Evolutionary conservation across 140 eudicot genomes (phyloP).

Genomic region (Stevia rebaudiana): DNA sequence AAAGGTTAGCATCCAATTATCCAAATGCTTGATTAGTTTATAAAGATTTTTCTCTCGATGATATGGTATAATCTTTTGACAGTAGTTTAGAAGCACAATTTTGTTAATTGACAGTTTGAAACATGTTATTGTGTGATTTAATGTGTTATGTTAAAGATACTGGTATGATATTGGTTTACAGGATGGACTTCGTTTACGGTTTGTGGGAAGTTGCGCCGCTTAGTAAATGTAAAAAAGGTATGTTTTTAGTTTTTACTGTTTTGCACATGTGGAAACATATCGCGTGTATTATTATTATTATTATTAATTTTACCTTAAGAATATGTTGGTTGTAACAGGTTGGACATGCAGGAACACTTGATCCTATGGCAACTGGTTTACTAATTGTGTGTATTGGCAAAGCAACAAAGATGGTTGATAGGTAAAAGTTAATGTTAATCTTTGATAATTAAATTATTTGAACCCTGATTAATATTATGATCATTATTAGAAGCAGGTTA

Average conservation of each 20-base stretch:
- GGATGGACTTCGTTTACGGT: constrained; percentile 99
- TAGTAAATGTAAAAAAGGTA: constrained; percentile 92
- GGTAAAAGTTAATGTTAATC: constrained; percentile 33
- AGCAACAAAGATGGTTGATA: constrained; percentile 87
- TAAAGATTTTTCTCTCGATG: neutral
- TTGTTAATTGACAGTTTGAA: neutral
- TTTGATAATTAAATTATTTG: neutral
- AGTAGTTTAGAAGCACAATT: neutral
- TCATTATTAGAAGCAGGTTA: neutral
- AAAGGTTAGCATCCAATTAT: constrained; percentile 46
- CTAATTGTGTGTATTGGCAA: constrained; percentile 92
- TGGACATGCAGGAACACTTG: constrained; percentile 98
- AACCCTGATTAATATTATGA: neutral
- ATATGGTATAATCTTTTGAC: neutral
- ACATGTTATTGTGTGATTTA: neutral
- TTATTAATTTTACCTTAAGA: neutral
- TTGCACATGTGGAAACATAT: constrained; percentile 10
- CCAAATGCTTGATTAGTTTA: constrained; percentile 5
- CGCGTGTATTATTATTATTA: constrained; percentile 7
- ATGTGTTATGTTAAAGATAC: constrained; percentile 1
- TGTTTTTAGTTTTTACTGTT: constrained; percentile 2
- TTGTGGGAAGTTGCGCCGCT: constrained; percentile 91
- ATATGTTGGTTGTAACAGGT: constrained; percentile 47
- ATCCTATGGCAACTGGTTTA: constrained; percentile 98
- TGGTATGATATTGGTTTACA: constrained; percentile 24